phyloP scores from a whole-genome alignment of 768 basidiomycete species.

The Hericium rajendrae region DNA sequence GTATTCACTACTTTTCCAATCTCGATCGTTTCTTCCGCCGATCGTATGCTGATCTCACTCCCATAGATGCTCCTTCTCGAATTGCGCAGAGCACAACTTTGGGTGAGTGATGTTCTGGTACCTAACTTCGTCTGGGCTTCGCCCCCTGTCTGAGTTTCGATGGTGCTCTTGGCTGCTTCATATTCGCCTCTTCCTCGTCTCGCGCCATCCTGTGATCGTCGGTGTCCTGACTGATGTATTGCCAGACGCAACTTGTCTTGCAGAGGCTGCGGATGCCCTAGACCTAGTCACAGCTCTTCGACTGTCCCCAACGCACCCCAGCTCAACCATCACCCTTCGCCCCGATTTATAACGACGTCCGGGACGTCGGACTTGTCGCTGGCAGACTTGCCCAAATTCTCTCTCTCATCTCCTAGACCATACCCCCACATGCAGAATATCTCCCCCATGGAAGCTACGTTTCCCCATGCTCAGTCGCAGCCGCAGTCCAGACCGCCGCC shows the following conservation, averaged over 20 bases:
- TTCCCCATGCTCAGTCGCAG: slow-evolving; percentile 10
- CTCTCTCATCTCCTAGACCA: not conserved
- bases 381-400: too few species aligned
- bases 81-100: slow-evolving; percentile 79
- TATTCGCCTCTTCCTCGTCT: slow-evolving; percentile 1
- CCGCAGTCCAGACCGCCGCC: not conserved
- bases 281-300: slow-evolving; percentile 26
- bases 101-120: slow-evolving; percentile 43
- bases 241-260: slow-evolving; percentile 68
- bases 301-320: slow-evolving; percentile 12
- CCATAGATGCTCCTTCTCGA: slow-evolving; percentile 52
- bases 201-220: not conserved
- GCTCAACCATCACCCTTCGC: slow-evolving; percentile 17
- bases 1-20: not conserved
- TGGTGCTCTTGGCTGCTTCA: not conserved
- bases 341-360: slow-evolving; percentile 14
- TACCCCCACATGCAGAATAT: not conserved
- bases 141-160: slow-evolving; percentile 21
- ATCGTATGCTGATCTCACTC: not conserved
- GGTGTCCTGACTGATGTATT: not conserved
- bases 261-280: slow-evolving; percentile 67
- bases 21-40: not conserved
- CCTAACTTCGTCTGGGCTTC: slow-evolving; percentile 1
- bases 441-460: slow-evolving; percentile 5
- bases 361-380: too few species aligned